These are phyloP conservation scores for Tricholoma terreum DNA, from an alignment of 768 basidiomycete genomes.

Conservation along the genomic window DNA sequence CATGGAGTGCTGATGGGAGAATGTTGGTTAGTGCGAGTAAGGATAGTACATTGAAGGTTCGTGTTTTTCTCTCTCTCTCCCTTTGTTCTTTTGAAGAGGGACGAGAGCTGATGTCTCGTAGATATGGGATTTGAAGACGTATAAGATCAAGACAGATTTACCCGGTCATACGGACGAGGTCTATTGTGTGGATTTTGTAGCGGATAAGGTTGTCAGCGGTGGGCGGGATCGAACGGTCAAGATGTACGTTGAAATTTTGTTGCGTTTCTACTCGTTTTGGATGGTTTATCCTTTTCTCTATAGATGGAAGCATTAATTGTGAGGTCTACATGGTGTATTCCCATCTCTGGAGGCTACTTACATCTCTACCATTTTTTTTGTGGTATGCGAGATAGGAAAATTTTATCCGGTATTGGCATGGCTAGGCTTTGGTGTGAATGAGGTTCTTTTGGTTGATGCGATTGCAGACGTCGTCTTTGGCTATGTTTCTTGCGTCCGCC, in stretches of 20 bases:
- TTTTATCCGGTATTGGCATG: no score
- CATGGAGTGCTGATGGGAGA: conserved; percentile 93
- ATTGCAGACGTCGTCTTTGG: no score
- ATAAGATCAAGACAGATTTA: conserved; percentile 91
- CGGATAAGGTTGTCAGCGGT: conserved; percentile 98
- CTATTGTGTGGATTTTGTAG: conserved; percentile 98
- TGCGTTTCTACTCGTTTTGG: neutral
- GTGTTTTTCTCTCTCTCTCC: conserved; percentile 15
- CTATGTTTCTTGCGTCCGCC: no score
- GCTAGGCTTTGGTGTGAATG: no score
- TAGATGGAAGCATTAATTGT: conserved; percentile 22
- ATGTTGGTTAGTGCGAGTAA: conserved; percentile 94
- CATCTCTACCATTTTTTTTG: no score
- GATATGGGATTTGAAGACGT: conserved; percentile 97
- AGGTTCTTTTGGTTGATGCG: no score
- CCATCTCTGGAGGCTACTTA: no score
- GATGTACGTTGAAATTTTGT: conserved; percentile 58
- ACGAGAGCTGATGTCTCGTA: conserved; percentile 25
- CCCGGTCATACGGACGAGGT: conserved; percentile 98
- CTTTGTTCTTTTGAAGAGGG: no score
- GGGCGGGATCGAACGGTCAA: conserved; percentile 89
- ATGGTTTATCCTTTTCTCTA: neutral
- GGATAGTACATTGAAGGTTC: conserved; percentile 91
- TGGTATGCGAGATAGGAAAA: no score
- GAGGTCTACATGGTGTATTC: no score